Evolutionary conservation across 768 basidiomycete genomes (phyloP), one percentile per base, ranked within the genome.

Genomic region (Lactarius evosmus): DNA sequence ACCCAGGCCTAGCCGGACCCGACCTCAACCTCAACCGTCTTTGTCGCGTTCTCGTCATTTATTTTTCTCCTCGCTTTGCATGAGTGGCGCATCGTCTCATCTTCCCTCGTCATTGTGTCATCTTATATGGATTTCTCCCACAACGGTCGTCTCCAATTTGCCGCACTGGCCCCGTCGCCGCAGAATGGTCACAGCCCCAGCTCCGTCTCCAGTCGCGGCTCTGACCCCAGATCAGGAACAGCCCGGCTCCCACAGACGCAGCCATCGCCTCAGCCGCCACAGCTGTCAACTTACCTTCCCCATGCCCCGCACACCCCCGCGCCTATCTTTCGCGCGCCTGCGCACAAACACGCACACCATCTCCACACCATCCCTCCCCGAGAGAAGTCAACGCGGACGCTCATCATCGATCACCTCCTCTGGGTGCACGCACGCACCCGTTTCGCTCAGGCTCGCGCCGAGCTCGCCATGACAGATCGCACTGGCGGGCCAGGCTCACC

Each of bases 331-430:
- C 82, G 79, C 66, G 83, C 88, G 2, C 88, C 89, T 8, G 91
- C 92, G 1, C 92, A 93, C 75, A 91, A 88, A 68, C 90, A 93
- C 79, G 91, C 91, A 0, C 92, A 93, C 72, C 90, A 93, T 72
- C 75, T 93, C 1, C 91, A 94, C 72, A 85, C 89, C 2, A 93
- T 94, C 34, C 91, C 91, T 2, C 92, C 90, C 3, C 78, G 89
- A 41, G 91, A 94, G 74, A 94, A 93, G 78, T 89, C 88, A n/a
- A 93, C 91, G 8, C 79, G 91, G 34, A 93, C 91, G 11, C 79
- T 93, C 61, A 94, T 93, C 69, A 85, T 94, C 61, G 92, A 94
- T 74, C 89, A 93, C 74, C 85, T 92, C 81, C 78, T 93, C 55
- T 93, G 89, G 89, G 88, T 87, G 7, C 92, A 93, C 74, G 85